phyloP scores from a whole-genome alignment of 2,329 filamentous ascomycete genomes.

The Curvularia spicifera region DNA sequence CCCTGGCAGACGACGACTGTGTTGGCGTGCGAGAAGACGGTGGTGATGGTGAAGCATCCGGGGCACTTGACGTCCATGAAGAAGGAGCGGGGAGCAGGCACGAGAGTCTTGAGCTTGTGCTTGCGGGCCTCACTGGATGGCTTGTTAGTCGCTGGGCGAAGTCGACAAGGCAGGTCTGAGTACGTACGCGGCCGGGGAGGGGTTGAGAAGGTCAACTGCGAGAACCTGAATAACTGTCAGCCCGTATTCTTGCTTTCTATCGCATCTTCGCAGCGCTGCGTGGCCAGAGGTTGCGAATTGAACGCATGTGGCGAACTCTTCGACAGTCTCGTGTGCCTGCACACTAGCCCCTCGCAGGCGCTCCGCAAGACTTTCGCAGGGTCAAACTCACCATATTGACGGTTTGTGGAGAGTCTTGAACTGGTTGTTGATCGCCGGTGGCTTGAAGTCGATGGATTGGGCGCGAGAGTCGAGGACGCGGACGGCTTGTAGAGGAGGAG shows the following conservation, averaged over 20 bases:
- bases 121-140: slow-evolving; percentile 81
- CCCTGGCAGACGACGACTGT: slow-evolving; percentile 99
- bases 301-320: slow-evolving; percentile 40
- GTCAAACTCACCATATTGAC: slow-evolving; percentile 50
- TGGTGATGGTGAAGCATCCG: slow-evolving; percentile 99
- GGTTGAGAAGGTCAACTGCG: slow-evolving; percentile 99
- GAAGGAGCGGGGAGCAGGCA: slow-evolving; percentile 96
- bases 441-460: slow-evolving; percentile 45
- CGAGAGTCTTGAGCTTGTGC: slow-evolving; percentile 99
- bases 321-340: slow-evolving; percentile 44
- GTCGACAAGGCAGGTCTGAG: slow-evolving; percentile 18
- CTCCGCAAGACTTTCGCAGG: slow-evolving; percentile 16
- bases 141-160: slow-evolving; percentile 36
- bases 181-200: slow-evolving; percentile 77
- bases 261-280: slow-evolving; percentile 16
- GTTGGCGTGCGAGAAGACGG: slow-evolving; percentile 99
- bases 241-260: slow-evolving; percentile 20
- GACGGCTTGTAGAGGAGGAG: slow-evolving; percentile 34
- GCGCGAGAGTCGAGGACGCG: slow-evolving; percentile 45
- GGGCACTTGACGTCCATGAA: slow-evolving; percentile 99
- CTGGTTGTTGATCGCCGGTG: slow-evolving; percentile 36
- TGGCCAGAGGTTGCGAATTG: slow-evolving; percentile 28
- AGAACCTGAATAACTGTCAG: slow-evolving; percentile 75
- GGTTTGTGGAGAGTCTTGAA: slow-evolving; percentile 43
- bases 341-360: slow-evolving; percentile 16